These are phyloP conservation scores for Rhynchospora pubera DNA, from an alignment of 176 grass and related monocot species.

Conservation along the genomic window DNA sequence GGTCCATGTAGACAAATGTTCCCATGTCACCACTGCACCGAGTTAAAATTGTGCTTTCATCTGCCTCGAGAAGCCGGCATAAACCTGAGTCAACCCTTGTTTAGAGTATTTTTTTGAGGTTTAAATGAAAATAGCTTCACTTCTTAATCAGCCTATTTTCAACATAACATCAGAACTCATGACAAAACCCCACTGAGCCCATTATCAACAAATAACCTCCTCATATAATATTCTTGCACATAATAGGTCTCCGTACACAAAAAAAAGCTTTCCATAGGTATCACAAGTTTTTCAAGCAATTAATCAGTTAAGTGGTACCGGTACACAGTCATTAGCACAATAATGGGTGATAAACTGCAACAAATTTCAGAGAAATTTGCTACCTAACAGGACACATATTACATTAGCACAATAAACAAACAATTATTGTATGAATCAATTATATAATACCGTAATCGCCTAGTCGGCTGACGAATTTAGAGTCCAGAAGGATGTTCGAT, in stretches of 20 bases:
- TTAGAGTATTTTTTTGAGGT: background rate
- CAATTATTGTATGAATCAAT: slow-evolving; percentile 6
- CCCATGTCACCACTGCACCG: slow-evolving; percentile 66
- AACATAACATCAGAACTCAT: background rate
- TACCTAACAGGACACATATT: background rate
- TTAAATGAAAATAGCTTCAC: background rate
- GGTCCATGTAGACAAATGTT: slow-evolving; percentile 78
- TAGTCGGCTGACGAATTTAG: slow-evolving; percentile 31
- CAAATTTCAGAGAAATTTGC: background rate
- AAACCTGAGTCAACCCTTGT: background rate
- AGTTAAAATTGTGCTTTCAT: slow-evolving; percentile 58
- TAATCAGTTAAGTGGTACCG: background rate
- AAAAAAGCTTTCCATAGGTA: background rate
- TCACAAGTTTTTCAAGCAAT: background rate
- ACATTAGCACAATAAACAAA: background rate
- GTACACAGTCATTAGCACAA: background rate
- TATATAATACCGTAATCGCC: slow-evolving; percentile 46
- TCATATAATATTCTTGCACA: background rate
- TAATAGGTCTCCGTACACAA: background rate
- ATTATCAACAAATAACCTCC: background rate
- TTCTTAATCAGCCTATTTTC: background rate
- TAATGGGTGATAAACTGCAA: background rate
- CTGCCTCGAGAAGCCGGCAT: slow-evolving; percentile 38
- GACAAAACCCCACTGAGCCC: background rate
- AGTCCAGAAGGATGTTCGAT: slow-evolving; percentile 52